Base-by-base conservation (phyloP, 768 basidiomycete species). In the Pisolithus microcarpus region DNA sequence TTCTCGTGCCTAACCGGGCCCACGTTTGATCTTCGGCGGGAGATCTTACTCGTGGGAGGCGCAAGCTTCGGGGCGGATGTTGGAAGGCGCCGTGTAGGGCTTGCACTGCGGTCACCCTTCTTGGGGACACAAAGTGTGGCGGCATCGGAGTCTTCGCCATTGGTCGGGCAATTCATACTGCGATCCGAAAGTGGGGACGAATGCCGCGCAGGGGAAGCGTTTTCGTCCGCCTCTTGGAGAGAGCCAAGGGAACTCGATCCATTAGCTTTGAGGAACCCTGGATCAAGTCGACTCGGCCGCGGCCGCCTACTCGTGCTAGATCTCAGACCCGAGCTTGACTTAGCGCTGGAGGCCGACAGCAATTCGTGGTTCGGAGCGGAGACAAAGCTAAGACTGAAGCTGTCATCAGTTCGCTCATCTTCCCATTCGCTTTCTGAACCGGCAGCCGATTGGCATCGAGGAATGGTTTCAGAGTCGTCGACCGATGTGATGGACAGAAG, bases 341-440 rank as follows among this genome's bases (percentile, higher is more conserved):
- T 23, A 15, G 43, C 2, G 26, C 15, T 57, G 28, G 76, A 70
- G 15, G 70, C 59, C 36, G 73, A 64, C n/a, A 72, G 57, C 13
- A 73, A 71, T 18, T 34, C 42, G 21, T 23, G 53, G 18, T 46
- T 47, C 38, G 57, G 51, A 49, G 53, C 49, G 6, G 77, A 69
- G 50, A 71, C 54, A 61, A 81, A 75, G 62, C 75, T 81, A 53
- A 82, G 51, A 56, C 73, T 79, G 58, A 86, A 61, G 61, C 84
- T 87, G 46, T 88, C 87, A 7, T 92, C 88, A 1, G 85, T 87
- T 69, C 79, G 86, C 61, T 91, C 88, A 61, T 91, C 88, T 67
- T 91, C 89, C 89, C 90, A 91, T 51, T 92, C 89, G 64, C 85
- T 89, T 58, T 91, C 88, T 5, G 86, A 88, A 6, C 81, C 76